phyloP scores from a whole-genome alignment of 2,329 filamentous ascomycete species.

The Exophiala sp. region DNA sequence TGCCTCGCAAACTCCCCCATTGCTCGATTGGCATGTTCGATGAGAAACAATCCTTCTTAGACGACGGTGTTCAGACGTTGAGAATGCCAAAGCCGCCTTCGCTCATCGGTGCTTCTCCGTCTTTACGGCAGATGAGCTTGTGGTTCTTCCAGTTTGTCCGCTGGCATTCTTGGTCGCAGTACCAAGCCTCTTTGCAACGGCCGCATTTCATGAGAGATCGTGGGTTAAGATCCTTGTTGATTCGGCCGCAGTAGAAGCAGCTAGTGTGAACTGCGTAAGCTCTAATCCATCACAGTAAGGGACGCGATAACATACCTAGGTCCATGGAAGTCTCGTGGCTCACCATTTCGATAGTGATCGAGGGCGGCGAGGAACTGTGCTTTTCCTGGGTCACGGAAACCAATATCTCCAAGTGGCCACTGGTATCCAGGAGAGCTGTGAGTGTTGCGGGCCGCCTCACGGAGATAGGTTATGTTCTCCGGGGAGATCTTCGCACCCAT shows the following conservation, averaged over 20 bases:
- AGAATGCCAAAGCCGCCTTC: background rate
- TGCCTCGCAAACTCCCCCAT: background rate
- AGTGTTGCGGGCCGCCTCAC: background rate
- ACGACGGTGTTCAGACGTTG: background rate
- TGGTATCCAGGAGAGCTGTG: background rate
- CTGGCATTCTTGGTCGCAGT: constrained; percentile 11
- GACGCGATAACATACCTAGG: constrained; percentile 1
- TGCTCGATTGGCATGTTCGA: too few species aligned
- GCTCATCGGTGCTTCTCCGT: background rate
- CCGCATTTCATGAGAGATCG: constrained; percentile 11
- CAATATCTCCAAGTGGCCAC: constrained; percentile 4
- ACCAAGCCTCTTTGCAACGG: constrained; percentile 6
- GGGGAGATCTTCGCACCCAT: constrained; percentile 5
- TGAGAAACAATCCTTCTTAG: background rate
- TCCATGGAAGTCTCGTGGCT: constrained; percentile 5
- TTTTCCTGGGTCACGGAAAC: constrained; percentile 10
- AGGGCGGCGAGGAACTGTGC: constrained; percentile 10
- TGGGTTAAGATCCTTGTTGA: background rate
- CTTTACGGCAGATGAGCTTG: constrained; percentile 11
- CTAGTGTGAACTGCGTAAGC: background rate
- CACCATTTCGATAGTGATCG: constrained; percentile 7
- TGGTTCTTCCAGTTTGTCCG: constrained; percentile 8
- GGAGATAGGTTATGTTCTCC: constrained; percentile 5
- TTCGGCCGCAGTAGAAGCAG: constrained; percentile 12
- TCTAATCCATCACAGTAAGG: background rate